Base-by-base conservation (phyloP, 2,329 filamentous ascomycete species). In the Clonostachys rosea region DNA sequence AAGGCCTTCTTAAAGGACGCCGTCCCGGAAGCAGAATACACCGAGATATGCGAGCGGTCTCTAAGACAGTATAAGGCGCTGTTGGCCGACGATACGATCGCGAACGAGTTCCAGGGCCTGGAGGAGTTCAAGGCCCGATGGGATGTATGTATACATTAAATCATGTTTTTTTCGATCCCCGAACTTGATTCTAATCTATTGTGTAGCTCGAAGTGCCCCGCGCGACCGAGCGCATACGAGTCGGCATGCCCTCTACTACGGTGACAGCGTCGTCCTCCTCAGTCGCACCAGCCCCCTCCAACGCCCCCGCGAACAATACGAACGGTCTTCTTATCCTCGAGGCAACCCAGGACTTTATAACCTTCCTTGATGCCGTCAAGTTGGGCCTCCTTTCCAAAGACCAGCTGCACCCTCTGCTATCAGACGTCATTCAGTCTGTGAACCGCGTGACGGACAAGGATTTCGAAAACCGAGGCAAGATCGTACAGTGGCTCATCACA, bases 331-430 rank as follows among this genome's bases (percentile, higher is more conserved):
- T 96, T 35, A 95, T 97, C 49, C 74, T 95, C 40, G 86, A 92
- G 53, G 94, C 94, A 2, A 97, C 92, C 1, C 91, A 99, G 66
- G 95, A 96, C 65, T 99, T 99, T 66, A 99, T 99, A 66, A 99
- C 94, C 0, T 92, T 99, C 62, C 80, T 99, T 45, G 94, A 99
- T 63, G 95, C 94, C 14, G 79, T 99, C 57, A 91, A 91, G 63
- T 82, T 99, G 47, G 91, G 92, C 41, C 83, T 97, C 59, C 76
- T 95, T 11, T 92, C 92, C 43, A 99, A 99, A 63, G 92, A 97
- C 65, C 91, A 94, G 52, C 74, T 99, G n/a, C 95, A 99, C 62
- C 94, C 94, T 5, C 74, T 99, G 17, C 78, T 99, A 3, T 92
- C 91, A 2, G 94, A 97, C 58, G 90, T 96, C 16, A 99, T 99